phyloP scores from a whole-genome alignment of 768 basidiomycete species.

The Collybia mongolica region DNA sequence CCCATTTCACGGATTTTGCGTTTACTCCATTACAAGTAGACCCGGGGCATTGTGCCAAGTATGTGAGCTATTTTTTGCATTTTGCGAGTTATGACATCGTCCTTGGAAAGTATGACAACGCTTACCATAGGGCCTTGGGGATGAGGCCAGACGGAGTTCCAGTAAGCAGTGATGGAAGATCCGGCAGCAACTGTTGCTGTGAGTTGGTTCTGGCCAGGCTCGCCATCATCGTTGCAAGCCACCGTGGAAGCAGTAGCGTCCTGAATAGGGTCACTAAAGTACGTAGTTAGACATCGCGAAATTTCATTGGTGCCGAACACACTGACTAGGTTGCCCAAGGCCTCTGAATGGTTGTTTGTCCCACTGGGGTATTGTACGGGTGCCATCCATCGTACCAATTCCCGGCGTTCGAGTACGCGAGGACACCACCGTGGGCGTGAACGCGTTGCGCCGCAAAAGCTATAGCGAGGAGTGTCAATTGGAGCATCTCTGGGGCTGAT shows the following conservation, averaged over 20 bases:
- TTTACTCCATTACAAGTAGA: conserved; percentile 39
- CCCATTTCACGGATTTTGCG: conserved; percentile 39
- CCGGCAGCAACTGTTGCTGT: conserved; percentile 44
- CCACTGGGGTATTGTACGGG: conserved; percentile 40
- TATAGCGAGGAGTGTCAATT: too few species aligned
- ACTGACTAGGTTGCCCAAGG: conserved; percentile 44
- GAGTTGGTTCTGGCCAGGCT: conserved; percentile 36
- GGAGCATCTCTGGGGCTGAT: too few species aligned
- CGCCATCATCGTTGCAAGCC: conserved; percentile 47
- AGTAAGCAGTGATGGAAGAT: conserved; percentile 39
- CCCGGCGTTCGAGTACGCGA: conserved; percentile 37
- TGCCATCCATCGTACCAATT: conserved; percentile 39
- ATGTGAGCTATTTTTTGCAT: conserved; percentile 30
- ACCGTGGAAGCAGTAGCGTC: conserved; percentile 34
- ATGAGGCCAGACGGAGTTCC: conserved; percentile 46
- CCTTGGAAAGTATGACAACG: background rate
- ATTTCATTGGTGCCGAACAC: background rate
- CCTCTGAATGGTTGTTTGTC: conserved; percentile 41
- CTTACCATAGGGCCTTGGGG: conserved; percentile 41
- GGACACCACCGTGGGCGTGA: conserved; percentile 43
- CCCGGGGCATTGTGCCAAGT: conserved; percentile 45
- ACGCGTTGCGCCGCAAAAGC: conserved; percentile 7
- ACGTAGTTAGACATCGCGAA: background rate
- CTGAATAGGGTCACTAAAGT: conserved; percentile 37
- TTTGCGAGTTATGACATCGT: background rate